Evolutionary conservation across 106 monocot genomes (phyloP).

Genomic region (Acanthochlamys bracteata): DNA sequence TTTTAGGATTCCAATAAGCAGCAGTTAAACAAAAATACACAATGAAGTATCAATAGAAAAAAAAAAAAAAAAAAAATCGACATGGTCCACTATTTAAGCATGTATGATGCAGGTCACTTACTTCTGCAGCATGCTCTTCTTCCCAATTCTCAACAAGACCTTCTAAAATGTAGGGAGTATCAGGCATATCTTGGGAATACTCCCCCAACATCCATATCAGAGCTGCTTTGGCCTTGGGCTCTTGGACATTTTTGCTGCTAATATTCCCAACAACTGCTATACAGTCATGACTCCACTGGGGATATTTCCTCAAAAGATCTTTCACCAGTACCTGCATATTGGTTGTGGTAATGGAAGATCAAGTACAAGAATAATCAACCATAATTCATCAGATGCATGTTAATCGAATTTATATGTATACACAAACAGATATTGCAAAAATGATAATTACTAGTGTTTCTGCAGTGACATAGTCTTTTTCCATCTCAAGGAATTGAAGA

Average conservation of each 20-base stretch:
- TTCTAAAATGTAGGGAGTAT: slow-evolving; percentile 93
- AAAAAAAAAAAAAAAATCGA: no score
- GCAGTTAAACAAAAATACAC: no score
- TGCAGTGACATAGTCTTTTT: slow-evolving; percentile 97
- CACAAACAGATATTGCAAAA: background rate
- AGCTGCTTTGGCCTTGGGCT: slow-evolving; percentile 94
- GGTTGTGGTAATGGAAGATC: background rate
- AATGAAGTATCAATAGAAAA: no score
- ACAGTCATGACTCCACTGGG: slow-evolving; percentile 99
- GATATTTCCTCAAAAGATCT: slow-evolving; percentile 95
- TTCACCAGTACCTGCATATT: slow-evolving; percentile 78
- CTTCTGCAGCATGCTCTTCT: slow-evolving; percentile 83
- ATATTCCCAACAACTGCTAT: slow-evolving; percentile 99
- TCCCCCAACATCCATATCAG: slow-evolving; percentile 98
- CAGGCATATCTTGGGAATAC: slow-evolving; percentile 93
- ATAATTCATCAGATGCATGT: no score
- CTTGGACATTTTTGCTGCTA: slow-evolving; percentile 97
- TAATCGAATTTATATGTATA: background rate
- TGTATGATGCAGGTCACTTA: slow-evolving; percentile 13
- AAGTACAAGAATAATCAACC: no score
- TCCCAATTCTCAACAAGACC: slow-evolving; percentile 93
- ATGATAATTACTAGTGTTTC: slow-evolving; percentile 70
- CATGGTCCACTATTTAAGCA: no score
- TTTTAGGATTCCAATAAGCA: no score
- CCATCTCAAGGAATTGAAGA: slow-evolving; percentile 99